These are phyloP conservation scores for Dendrobium nobile DNA, from an alignment of 106 monocot genomes.

Conservation along the genomic window DNA sequence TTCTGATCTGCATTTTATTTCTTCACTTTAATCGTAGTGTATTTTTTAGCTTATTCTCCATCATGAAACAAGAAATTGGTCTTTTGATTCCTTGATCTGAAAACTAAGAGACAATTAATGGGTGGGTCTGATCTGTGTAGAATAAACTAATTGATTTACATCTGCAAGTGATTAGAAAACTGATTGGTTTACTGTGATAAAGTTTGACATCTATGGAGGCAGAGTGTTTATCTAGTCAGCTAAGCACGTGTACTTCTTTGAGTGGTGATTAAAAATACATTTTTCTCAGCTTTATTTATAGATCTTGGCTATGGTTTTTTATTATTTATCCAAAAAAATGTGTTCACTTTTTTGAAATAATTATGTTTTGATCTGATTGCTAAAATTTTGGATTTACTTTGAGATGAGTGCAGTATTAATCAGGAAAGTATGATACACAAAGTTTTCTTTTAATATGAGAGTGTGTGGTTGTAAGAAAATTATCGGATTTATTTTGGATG, in stretches of 20 bases:
- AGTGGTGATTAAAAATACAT: not conserved
- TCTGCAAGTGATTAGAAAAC: not conserved
- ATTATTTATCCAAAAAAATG: too few relatives aligned
- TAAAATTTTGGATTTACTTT: too few relatives aligned
- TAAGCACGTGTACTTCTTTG: not conserved
- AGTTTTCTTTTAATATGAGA: too few relatives aligned
- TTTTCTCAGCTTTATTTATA: not conserved
- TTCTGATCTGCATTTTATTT: slow-evolving; percentile 2
- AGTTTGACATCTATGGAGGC: not conserved
- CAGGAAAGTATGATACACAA: too few relatives aligned
- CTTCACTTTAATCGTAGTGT: not conserved
- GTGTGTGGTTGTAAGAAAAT: too few relatives aligned
- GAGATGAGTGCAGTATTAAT: too few relatives aligned
- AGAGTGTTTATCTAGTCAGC: slow-evolving; percentile 1
- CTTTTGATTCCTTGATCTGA: not conserved
- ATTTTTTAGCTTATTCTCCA: too few relatives aligned
- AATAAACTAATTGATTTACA: not conserved
- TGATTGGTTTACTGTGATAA: slow-evolving; percentile 4
- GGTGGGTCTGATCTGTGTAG: not conserved
- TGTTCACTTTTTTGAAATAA: too few relatives aligned
- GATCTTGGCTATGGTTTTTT: too few relatives aligned
- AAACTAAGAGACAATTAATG: not conserved
- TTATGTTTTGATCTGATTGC: too few relatives aligned
- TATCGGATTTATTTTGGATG: too few relatives aligned
- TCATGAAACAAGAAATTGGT: not conserved